phyloP scores from a whole-genome alignment of 148 eudicot species.

The Arbutus unedo region DNA sequence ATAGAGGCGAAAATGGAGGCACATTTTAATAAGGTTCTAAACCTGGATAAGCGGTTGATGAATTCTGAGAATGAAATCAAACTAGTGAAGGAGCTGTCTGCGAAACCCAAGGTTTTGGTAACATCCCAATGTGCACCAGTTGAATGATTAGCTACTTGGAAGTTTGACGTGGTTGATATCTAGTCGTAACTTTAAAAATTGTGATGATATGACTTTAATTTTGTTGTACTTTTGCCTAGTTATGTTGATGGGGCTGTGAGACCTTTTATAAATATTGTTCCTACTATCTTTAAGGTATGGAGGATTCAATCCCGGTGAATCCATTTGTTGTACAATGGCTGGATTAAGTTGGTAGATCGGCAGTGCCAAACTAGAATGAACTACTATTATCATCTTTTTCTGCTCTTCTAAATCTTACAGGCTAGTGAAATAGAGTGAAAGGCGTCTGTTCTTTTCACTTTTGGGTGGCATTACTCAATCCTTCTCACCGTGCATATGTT shows the following conservation, averaged over 20 bases:
- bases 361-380: neutral
- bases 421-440: neutral
- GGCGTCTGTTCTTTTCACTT: neutral
- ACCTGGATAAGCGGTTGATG: slow-evolving; percentile 35
- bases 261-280: neutral
- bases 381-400: neutral
- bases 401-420: neutral
- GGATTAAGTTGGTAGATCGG: neutral
- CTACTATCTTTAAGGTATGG: neutral
- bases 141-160: slow-evolving; percentile 2
- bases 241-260: neutral
- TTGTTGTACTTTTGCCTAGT: neutral
- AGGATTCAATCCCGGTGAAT: neutral
- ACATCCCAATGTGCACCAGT: slow-evolving; percentile 12
- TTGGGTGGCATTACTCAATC: neutral
- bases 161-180: neutral
- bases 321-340: neutral
- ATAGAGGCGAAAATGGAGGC: slow-evolving; percentile 33
- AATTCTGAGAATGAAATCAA: slow-evolving; percentile 34
- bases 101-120: slow-evolving; percentile 27
- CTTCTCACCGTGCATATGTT: neutral
- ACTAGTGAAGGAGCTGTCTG: slow-evolving; percentile 30
- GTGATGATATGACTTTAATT: neutral
- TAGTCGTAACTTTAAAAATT: slow-evolving; percentile 1
- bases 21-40: slow-evolving; percentile 22